Conservation (phyloP, 1,284 basidiomycete species). For the Cutaneotrichosporon arboriforme region DNA sequence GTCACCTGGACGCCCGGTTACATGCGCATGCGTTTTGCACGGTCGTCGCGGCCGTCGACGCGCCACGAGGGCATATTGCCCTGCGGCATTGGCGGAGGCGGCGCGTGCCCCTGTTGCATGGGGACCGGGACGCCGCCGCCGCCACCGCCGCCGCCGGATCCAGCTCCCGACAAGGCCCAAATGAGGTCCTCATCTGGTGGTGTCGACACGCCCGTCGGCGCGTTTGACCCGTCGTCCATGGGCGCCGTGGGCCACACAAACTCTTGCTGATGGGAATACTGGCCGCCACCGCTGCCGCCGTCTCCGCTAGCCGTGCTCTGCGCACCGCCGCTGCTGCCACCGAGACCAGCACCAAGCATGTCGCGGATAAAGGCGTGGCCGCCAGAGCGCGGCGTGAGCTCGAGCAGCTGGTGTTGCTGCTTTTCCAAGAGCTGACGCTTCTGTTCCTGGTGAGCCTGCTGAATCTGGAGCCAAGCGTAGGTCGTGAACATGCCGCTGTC, state of each 20-base stretch:
- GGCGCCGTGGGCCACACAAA: slow-evolving; percentile 19
- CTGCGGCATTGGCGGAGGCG: not conserved
- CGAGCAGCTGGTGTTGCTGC: slow-evolving; percentile 40
- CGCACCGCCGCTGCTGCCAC: slow-evolving; percentile 1
- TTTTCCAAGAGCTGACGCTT: slow-evolving; percentile 38
- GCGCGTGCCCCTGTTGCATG: not conserved
- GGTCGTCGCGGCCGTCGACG: slow-evolving; percentile 1
- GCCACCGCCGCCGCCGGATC: not conserved
- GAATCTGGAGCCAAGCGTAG: slow-evolving; percentile 44
- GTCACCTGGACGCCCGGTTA: not conserved
- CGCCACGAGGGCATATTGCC: slow-evolving; percentile 2
- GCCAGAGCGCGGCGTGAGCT: slow-evolving; percentile 21
- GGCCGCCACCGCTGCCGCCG: too few relatives aligned
- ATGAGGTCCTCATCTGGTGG: slow-evolving; percentile 19
- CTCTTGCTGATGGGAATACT: slow-evolving; percentile 6
- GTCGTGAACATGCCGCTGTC: slow-evolving; percentile 32
- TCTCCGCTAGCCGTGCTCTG: too few relatives aligned
- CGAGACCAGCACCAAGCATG: slow-evolving; percentile 11
- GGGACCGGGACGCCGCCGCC: not conserved
- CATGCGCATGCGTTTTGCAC: slow-evolving; percentile 1
- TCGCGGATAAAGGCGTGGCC: slow-evolving; percentile 13
- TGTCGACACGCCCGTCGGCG: slow-evolving; percentile 2
- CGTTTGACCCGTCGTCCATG: not conserved
- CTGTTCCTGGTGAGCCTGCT: slow-evolving; percentile 44
- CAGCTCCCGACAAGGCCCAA: slow-evolving; percentile 15